Percentiles rank a stretch among this genome's conserved stretches.
phyloP scores from a whole-genome alignment of 305 asterid species.

The Striga hermonthica region DNA sequence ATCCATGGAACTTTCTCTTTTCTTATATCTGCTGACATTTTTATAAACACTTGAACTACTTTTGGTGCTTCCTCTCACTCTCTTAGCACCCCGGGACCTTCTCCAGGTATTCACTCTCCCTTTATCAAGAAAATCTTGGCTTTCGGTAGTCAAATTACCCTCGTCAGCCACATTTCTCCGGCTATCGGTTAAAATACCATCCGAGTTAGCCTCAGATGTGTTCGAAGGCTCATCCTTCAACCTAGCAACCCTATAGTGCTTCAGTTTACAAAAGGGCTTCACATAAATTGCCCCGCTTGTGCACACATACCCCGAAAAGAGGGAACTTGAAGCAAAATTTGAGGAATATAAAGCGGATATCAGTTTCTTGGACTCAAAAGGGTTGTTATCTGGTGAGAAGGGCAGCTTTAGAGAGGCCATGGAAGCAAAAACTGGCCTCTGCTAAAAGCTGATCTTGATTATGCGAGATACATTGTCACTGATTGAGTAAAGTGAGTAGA shows the following conservation, averaged over 20 bases:
- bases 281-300: constrained; percentile 40
- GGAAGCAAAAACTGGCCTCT: constrained; percentile 33
- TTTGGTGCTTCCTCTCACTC: constrained; percentile 32
- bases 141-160: constrained; percentile 36
- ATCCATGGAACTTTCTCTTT: constrained; percentile 29
- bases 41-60: constrained; percentile 29
- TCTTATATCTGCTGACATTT: constrained; percentile 29
- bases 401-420: constrained; percentile 68
- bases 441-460: constrained; percentile 23
- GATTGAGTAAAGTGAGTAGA: background rate
- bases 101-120: constrained; percentile 50
- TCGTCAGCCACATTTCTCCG: constrained; percentile 33
- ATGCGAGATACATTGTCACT: constrained; percentile 14
- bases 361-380: constrained; percentile 43
- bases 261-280: constrained; percentile 47
- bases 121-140: constrained; percentile 29
- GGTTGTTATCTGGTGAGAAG: constrained; percentile 43
- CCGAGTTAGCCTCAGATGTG: constrained; percentile 33
- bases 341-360: constrained; percentile 34
- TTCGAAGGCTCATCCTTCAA: constrained; percentile 45
- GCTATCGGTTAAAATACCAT: constrained; percentile 26
- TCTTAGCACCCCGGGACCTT: constrained; percentile 39
- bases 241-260: constrained; percentile 52
- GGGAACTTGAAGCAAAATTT: constrained; percentile 38
- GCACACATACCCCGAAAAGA: constrained; percentile 45